Evolutionary conservation across 495 filamentous ascomycete species (phyloP), one percentile per base, ranked within the genome.

Genomic region (Xylaria acuta): DNA sequence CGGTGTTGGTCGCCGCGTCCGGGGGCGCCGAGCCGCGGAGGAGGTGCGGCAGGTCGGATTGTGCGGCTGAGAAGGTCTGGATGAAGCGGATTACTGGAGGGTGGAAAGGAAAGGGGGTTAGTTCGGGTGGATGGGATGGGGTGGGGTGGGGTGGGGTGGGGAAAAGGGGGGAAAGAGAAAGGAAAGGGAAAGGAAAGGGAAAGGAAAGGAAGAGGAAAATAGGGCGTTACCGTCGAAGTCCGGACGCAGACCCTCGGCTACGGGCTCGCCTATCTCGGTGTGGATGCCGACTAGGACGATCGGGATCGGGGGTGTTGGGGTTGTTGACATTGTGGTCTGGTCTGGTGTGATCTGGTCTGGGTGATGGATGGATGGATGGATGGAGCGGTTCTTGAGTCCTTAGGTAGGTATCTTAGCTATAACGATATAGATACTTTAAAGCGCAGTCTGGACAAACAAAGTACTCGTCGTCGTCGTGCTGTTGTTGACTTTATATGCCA

Each of bases 71-170:
- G n/a, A n/a, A 34, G 49, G 41, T 59, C 36, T 73, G 71, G 47
- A 73, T 64, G 64, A 73, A 73, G 49, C 64, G 64, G 64, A 69
- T 34, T 11, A 73, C 71, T 72, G 53, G 51, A 14, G 1, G 51
- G 51, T 11, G 22, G 4, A 1, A 22, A 22, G 16, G 14, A 22
- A 30, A 0, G 20, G 30, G 56, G 32, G 11, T 54, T 54, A 14
- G 25, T 54, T 54, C n/a, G n/a, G n/a, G n/a, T n/a, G n/a, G n/a
- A n/a, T n/a, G 25, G 11, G 47, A 25, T 7, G 30, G 27, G 53
- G 27, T 16, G 6, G 27, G 30, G 34, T 58, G 16, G 20, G 54
- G 30, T 3, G 4, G 25, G 27, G 27, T 0, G 5, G 27, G 3
- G 53, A 5, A 5, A 7, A 1, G 1, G 3, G 53, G 53, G 30